These are phyloP conservation scores for Epithele typhae DNA, from an alignment of 768 basidiomycete genomes.

Conservation along the genomic window DNA sequence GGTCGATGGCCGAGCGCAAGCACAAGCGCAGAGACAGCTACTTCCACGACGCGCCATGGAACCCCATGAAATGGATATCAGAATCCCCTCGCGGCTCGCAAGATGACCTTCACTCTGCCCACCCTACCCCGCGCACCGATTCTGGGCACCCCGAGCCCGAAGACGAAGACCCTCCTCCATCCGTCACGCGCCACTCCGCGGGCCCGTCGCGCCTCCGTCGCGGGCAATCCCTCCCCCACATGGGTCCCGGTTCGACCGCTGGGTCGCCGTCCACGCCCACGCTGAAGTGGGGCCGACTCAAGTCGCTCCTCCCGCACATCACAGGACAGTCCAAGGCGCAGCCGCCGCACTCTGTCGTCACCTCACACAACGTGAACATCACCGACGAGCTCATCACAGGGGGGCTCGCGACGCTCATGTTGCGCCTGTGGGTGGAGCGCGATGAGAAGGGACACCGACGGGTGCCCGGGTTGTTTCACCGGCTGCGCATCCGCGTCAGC, in stretches of 20 bases:
- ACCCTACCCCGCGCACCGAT: slow-evolving; percentile 4
- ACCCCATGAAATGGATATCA: slow-evolving; percentile 44
- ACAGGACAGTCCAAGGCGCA: slow-evolving; percentile 30
- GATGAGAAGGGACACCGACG: slow-evolving; percentile 84
- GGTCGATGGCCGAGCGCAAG: slow-evolving; percentile 44
- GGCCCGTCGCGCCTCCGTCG: slow-evolving; percentile 10
- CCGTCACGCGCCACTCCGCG: neutral
- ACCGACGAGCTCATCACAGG: slow-evolving; percentile 80
- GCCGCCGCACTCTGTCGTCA: slow-evolving; percentile 45
- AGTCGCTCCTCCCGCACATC: slow-evolving; percentile 60
- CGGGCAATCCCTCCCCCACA: slow-evolving; percentile 28
- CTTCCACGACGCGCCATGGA: slow-evolving; percentile 47
- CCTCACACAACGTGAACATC: slow-evolving; percentile 60
- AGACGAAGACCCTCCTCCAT: slow-evolving; percentile 1
- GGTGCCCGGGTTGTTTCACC: slow-evolving; percentile 73
- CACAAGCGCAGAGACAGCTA: slow-evolving; percentile 49
- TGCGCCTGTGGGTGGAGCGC: slow-evolving; percentile 80
- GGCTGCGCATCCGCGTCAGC: slow-evolving; percentile 78
- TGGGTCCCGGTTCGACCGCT: slow-evolving; percentile 9
- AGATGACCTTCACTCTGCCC: neutral
- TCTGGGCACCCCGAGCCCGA: slow-evolving; percentile 2
- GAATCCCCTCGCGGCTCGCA: slow-evolving; percentile 15
- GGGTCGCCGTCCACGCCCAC: slow-evolving; percentile 23
- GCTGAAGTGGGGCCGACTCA: slow-evolving; percentile 58
- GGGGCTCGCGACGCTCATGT: slow-evolving; percentile 73